phyloP scores from a whole-genome alignment of 1,284 basidiomycete genomes.

The Boletellus deceptivus region DNA sequence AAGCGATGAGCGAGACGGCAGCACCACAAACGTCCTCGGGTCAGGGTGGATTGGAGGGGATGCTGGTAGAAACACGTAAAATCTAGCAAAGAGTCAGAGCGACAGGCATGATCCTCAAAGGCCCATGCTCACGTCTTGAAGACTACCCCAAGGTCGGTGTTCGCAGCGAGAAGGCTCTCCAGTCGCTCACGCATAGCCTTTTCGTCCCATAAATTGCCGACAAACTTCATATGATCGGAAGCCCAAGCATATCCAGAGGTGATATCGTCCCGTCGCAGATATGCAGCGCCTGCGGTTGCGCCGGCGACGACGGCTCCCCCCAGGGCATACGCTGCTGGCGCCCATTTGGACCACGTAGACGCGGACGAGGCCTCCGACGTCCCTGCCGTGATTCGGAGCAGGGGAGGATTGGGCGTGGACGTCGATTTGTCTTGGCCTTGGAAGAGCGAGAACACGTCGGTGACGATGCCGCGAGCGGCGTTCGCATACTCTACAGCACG shows the following conservation, averaged over 20 bases:
- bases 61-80: slow-evolving; percentile 74
- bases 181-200: slow-evolving; percentile 61
- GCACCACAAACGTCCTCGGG: slow-evolving; percentile 72
- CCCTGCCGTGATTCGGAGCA: slow-evolving; percentile 25
- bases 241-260: slow-evolving; percentile 74
- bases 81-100: slow-evolving; percentile 45
- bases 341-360: slow-evolving; percentile 58
- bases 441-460: slow-evolving; percentile 52
- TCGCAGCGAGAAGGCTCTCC: slow-evolving; percentile 58
- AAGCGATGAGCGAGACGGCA: slow-evolving; percentile 58
- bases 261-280: slow-evolving; percentile 74
- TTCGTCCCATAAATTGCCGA: slow-evolving; percentile 86
- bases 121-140: slow-evolving; percentile 68
- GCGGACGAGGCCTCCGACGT: slow-evolving; percentile 22
- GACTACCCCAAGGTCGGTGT: slow-evolving; percentile 58
- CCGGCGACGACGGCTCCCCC: slow-evolving; percentile 75
- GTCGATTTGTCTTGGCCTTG: slow-evolving; percentile 42
- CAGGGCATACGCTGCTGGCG: slow-evolving; percentile 60
- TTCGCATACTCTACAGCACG: slow-evolving; percentile 75
- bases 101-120: neutral
- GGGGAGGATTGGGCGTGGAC: slow-evolving; percentile 29
- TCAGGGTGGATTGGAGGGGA: slow-evolving; percentile 49
- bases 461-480: slow-evolving; percentile 59
- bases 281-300: slow-evolving; percentile 82
- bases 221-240: slow-evolving; percentile 88